These are phyloP conservation scores for Chrysoporthe cubensis DNA, from an alignment of 2,329 filamentous ascomycete genomes.

Conservation along the genomic window DNA sequence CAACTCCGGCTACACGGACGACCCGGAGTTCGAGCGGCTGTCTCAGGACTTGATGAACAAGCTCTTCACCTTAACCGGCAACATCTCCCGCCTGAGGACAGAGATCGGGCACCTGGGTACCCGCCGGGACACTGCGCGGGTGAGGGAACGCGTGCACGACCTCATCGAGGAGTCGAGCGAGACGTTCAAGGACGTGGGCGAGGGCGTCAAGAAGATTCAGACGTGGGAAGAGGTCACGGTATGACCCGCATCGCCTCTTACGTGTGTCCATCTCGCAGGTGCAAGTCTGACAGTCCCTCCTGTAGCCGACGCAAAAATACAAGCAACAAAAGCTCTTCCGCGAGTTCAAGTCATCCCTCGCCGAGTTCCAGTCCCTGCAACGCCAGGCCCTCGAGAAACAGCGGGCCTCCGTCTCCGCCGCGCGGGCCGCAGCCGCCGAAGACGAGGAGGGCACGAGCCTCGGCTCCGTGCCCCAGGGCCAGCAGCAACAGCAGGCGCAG, in stretches of 20 bases:
- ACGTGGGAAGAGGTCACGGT: conserved; percentile 84
- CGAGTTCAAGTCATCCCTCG: conserved; percentile 86
- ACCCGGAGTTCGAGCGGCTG: conserved; percentile 86
- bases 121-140: conserved; percentile 85
- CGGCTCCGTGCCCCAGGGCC: conserved; percentile 40
- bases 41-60: conserved; percentile 84
- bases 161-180: conserved; percentile 84
- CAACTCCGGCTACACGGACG: conserved; percentile 75
- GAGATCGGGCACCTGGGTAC: conserved; percentile 88
- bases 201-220: conserved; percentile 91
- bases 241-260: conserved; percentile 37
- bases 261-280: not conserved
- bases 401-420: conserved; percentile 80
- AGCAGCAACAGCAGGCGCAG: conserved; percentile 63
- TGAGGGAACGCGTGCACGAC: conserved; percentile 88
- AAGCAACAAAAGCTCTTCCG: conserved; percentile 93
- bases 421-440: conserved; percentile 74
- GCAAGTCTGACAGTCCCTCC: conserved; percentile 1
- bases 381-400: conserved; percentile 90
- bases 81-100: conserved; percentile 81
- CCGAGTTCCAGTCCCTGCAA: conserved; percentile 93
- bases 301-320: conserved; percentile 90
- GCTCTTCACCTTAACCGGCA: conserved; percentile 85
- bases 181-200: conserved; percentile 88
- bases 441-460: conserved; percentile 48